Evolutionary conservation across 352 stramenopile species (phyloP), one percentile per base, ranked within the genome.

Genomic region (Phytophthora chlamydospora): DNA sequence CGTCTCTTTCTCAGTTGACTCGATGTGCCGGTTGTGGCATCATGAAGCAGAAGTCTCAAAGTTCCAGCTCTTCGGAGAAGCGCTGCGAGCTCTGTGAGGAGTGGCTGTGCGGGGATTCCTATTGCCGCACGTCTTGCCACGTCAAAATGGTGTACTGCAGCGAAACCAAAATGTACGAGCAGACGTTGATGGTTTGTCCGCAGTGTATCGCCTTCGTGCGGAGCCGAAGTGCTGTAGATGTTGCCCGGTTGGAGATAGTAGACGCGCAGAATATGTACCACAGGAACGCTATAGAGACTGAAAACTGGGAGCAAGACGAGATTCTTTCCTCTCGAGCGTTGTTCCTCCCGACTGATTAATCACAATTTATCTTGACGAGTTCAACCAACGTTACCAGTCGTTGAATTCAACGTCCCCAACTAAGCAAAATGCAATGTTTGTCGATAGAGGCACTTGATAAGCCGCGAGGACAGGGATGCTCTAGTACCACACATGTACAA

Each of bases 31-130:
- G 31, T 19, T 54, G 46, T 13, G 46, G 46, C 16, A 31, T 54
- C 29, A 43, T 41, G 5, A 41, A n/a, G 32, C 16, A 11, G 13
- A 54, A 38, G n/a, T 17, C 16, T 7, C 33, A 14, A 17, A 33
- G 4, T 13, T 34, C 32, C 14, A 43, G 19, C 9, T n/a, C 13
- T 14, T 21, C 4, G 2, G 33, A 31, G 16, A 54, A 54, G n/a
- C 33, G 33, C n/a, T 54, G 46, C 17, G 46, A 54, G 12, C 46
- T 54, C n/a, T 54, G 46, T 16, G 46, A n/a, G 6, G 36, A 27
- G 11, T 54, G 31, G 32, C 19, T 54, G 46, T 54, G 46, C 19
- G 21, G 29, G 2, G 36, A 54, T 33, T 40, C 46, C 1, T 54
- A 41, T 9, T 54, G 46, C 31, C 46, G 46, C 17, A 12, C 17